Conservation (phyloP, 345 rosid species). For the Turritis glabra region DNA sequence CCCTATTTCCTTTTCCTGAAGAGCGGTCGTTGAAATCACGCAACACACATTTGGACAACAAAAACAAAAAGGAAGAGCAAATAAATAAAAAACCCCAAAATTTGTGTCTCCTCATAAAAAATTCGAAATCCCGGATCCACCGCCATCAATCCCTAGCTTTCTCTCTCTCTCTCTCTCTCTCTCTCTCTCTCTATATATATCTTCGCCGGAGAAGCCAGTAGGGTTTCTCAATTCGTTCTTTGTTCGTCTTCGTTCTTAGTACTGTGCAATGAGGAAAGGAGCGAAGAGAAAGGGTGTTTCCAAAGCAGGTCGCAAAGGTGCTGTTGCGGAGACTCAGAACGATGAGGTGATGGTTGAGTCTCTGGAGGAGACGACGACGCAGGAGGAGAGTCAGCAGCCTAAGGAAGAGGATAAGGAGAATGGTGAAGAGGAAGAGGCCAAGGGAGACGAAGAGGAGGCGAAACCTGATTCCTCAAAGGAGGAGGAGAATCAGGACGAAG, state of each 20-base stretch:
- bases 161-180: slow-evolving; percentile 4
- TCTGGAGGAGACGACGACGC: slow-evolving; percentile 17
- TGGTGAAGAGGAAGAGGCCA: slow-evolving; percentile 6
- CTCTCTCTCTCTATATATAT: slow-evolving; percentile 6
- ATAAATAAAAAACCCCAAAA: not conserved
- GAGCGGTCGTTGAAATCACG: slow-evolving; percentile 23
- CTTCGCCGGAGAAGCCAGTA: slow-evolving; percentile 10
- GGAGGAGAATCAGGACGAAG: slow-evolving; percentile 2
- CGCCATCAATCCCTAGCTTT: slow-evolving; percentile 36
- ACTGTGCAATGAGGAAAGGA: slow-evolving; percentile 48
- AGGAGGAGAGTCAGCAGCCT: slow-evolving; percentile 34
- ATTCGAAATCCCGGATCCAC: slow-evolving; percentile 45
- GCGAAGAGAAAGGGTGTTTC: slow-evolving; percentile 46
- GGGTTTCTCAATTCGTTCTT: not conserved
- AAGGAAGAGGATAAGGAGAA: slow-evolving; percentile 14
- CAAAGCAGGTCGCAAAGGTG: slow-evolving; percentile 34
- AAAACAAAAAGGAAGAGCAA: not conserved
- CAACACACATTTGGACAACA: not conserved
- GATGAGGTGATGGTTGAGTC: slow-evolving; percentile 34
- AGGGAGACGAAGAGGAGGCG: not conserved
- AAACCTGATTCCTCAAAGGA: slow-evolving; percentile 13
- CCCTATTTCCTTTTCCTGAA: slow-evolving; percentile 13
- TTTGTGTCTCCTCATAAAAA: slow-evolving; percentile 20
- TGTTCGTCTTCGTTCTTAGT: not conserved
- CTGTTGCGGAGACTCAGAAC: slow-evolving; percentile 20